These are phyloP conservation scores for Penicillium crystallinum DNA, from an alignment of 495 filamentous ascomycete species.

Conservation along the genomic window DNA sequence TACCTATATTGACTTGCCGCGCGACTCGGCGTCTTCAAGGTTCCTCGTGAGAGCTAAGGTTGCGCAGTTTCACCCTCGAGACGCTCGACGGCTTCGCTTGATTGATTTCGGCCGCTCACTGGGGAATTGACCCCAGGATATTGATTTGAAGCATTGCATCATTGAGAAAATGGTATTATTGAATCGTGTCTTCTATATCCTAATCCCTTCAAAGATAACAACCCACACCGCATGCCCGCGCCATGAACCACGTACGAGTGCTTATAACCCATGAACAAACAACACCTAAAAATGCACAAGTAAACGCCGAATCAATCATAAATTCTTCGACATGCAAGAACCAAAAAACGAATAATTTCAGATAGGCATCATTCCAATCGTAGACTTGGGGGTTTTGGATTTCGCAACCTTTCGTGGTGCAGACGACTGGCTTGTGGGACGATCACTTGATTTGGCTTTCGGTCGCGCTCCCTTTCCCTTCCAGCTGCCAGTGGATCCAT, in stretches of 20 bases:
- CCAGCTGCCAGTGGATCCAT: constrained; percentile 18
- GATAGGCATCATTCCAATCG: constrained; percentile 46
- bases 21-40: constrained; percentile 73
- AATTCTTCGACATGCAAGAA: constrained; percentile 7
- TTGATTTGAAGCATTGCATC: neutral
- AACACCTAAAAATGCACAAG: constrained; percentile 23
- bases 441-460: constrained; percentile 23
- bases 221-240: neutral
- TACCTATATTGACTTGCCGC: constrained; percentile 62
- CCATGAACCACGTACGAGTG: neutral
- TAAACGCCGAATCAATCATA: constrained; percentile 20
- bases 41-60: constrained; percentile 82
- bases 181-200: constrained; percentile 12
- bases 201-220: constrained; percentile 8
- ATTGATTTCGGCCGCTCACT: constrained; percentile 81
- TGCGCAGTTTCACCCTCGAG: constrained; percentile 79
- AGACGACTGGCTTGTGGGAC: constrained; percentile 21
- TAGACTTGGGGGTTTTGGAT: constrained; percentile 29
- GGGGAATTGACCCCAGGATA: constrained; percentile 47
- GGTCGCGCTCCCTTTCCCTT: constrained; percentile 24
- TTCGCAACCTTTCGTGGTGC: constrained; percentile 25
- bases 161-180: constrained; percentile 14
- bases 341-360: constrained; percentile 19
- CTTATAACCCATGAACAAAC: constrained; percentile 1
- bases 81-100: constrained; percentile 68